Evolutionary conservation across 345 rosid species (phyloP).

Genomic region (Iberis pinnata): DNA sequence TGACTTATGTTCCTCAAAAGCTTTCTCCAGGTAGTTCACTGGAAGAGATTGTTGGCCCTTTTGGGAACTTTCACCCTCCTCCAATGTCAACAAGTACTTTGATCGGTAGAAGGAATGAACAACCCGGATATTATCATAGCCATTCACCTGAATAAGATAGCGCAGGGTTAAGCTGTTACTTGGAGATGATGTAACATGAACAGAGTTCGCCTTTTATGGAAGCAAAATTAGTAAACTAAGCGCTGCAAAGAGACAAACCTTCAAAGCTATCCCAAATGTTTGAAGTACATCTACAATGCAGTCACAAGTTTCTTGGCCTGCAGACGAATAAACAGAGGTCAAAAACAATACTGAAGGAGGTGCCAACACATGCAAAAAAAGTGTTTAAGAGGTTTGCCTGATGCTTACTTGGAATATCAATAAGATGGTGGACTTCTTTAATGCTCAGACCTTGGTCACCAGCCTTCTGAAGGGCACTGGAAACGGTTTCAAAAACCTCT

Average conservation of each 20-base stretch:
- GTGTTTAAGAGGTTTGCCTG: background rate
- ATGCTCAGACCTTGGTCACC: slow-evolving; percentile 91
- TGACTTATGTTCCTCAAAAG: slow-evolving; percentile 26
- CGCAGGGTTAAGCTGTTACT: background rate
- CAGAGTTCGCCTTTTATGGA: background rate
- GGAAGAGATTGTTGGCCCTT: slow-evolving; percentile 26
- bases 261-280: slow-evolving; percentile 67
- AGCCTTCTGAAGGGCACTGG: slow-evolving; percentile 62
- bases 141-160: slow-evolving; percentile 53
- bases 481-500: slow-evolving; percentile 45
- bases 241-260: slow-evolving; percentile 49
- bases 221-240: slow-evolving; percentile 1
- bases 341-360: slow-evolving; percentile 8
- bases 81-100: slow-evolving; percentile 62
- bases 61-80: slow-evolving; percentile 11
- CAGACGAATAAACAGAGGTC: slow-evolving; percentile 24
- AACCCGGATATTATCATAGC: slow-evolving; percentile 52
- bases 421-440: slow-evolving; percentile 46
- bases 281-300: slow-evolving; percentile 60
- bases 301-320: slow-evolving; percentile 45
- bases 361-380: background rate
- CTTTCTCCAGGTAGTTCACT: slow-evolving; percentile 32
- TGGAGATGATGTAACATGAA: background rate
- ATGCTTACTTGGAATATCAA: slow-evolving; percentile 39
- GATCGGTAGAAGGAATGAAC: slow-evolving; percentile 76